These are phyloP conservation scores for Grifola frondosa DNA, from an alignment of 1,284 basidiomycete species.

Conservation along the genomic window DNA sequence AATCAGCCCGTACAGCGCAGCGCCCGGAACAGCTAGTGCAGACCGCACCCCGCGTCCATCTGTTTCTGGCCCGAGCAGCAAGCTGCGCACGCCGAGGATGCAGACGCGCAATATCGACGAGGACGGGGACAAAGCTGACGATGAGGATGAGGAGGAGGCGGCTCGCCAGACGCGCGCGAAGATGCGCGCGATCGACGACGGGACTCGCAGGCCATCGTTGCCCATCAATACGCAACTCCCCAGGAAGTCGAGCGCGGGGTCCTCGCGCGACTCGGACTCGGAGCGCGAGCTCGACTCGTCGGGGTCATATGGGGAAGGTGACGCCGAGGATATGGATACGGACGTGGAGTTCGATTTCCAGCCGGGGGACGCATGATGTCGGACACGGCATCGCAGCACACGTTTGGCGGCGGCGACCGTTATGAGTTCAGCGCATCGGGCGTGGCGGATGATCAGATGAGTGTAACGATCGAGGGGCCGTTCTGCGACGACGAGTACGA, in stretches of 20 bases:
- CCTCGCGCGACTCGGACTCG: slow-evolving; percentile 15
- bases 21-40: slow-evolving; percentile 21
- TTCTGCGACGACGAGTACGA: slow-evolving; percentile 28
- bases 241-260: slow-evolving; percentile 6
- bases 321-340: slow-evolving; percentile 34
- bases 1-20: slow-evolving; percentile 33
- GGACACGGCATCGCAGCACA: slow-evolving; percentile 51
- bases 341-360: slow-evolving; percentile 37
- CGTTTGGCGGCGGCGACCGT: slow-evolving; percentile 39
- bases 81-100: slow-evolving; percentile 19
- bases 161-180: slow-evolving; percentile 37
- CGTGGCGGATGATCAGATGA: slow-evolving; percentile 28
- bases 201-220: slow-evolving; percentile 43
- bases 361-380: slow-evolving; percentile 29
- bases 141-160: slow-evolving; percentile 36
- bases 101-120: slow-evolving; percentile 23
- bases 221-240: slow-evolving; percentile 34
- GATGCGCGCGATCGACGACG: slow-evolving; percentile 49
- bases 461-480: slow-evolving; percentile 33
- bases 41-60: slow-evolving; percentile 40
- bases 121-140: slow-evolving; percentile 28
- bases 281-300: slow-evolving; percentile 24
- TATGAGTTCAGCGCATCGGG: slow-evolving; percentile 18
- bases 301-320: slow-evolving; percentile 14
- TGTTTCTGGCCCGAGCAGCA: slow-evolving; percentile 28